These are phyloP conservation scores for Asterochloris erici DNA, from an alignment of 139 green algal species.

Conservation along the genomic window DNA sequence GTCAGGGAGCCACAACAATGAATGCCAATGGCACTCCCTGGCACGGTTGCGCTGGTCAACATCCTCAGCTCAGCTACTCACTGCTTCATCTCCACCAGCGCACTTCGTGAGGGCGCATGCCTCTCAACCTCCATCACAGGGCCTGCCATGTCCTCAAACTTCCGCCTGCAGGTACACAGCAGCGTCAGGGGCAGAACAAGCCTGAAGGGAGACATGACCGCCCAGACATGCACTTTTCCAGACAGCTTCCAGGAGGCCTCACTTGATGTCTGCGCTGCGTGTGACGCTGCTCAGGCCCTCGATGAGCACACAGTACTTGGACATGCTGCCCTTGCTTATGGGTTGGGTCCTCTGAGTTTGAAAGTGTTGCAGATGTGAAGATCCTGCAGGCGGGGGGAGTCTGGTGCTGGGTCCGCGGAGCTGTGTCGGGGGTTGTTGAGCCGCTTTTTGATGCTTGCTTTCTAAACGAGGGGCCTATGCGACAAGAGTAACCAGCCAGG, in stretches of 20 bases:
- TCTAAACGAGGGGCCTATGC: neutral
- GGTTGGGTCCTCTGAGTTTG: neutral
- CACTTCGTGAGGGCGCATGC: neutral
- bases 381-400: neutral
- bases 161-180: neutral
- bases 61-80: neutral
- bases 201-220: neutral
- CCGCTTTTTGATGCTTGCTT: neutral
- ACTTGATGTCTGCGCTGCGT: slow-evolving; percentile 3
- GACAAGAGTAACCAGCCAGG: no score
- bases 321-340: neutral
- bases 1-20: neutral
- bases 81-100: slow-evolving; percentile 13
- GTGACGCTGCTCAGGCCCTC: slow-evolving; percentile 5
- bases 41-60: neutral
- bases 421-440: neutral
- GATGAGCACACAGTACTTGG: neutral
- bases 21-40: neutral
- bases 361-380: neutral
- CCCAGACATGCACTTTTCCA: neutral
- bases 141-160: neutral
- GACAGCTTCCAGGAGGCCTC: neutral
- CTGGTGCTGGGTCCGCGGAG: neutral
- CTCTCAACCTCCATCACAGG: slow-evolving; percentile 9
- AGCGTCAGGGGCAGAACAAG: neutral